A percentile compares a stretch with the other conserved stretches of the same genome.
Evolutionary conservation across 2,329 filamentous ascomycete species (phyloP).

Genomic region (Pestalotiopsis sp.): DNA sequence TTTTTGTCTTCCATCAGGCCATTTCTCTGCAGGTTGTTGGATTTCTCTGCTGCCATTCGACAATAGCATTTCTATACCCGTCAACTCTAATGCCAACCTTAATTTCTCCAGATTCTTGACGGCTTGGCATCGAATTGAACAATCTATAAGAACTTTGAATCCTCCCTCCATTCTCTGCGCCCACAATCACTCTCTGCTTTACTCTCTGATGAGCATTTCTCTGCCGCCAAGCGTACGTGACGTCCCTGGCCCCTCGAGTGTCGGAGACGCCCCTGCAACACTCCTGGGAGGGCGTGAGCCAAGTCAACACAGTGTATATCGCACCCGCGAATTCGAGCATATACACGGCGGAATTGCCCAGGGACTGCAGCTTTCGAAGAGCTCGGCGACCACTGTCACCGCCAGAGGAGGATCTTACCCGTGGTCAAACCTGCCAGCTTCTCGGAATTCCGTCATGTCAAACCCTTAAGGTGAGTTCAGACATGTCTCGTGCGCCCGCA

Average conservation of each 20-base stretch:
- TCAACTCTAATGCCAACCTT: conserved; percentile 12
- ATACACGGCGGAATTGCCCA: background rate
- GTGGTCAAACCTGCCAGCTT: background rate
- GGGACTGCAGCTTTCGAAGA: background rate
- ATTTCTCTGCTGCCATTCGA: conserved; percentile 10
- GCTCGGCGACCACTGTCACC: background rate
- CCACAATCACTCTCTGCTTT: background rate
- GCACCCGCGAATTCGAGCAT: background rate
- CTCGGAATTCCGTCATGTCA: background rate
- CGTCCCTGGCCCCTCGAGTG: background rate
- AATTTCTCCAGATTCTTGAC: background rate
- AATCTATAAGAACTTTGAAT: background rate
- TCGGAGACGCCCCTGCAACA: background rate
- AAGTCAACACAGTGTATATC: background rate
- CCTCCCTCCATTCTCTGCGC: background rate
- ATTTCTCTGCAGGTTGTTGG: conserved; percentile 9
- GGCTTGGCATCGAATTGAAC: conserved; percentile 1
- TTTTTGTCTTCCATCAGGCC: conserved; percentile 11
- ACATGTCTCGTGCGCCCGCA: background rate
- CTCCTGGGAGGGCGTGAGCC: background rate
- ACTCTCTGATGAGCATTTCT: background rate
- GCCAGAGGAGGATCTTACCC: background rate
- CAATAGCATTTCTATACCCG: background rate
- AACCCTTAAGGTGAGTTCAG: background rate
- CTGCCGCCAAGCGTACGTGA: background rate